These are phyloP conservation scores for Sordariomycetes sp. DNA, from an alignment of 2,329 filamentous ascomycete species.

Conservation along the genomic window DNA sequence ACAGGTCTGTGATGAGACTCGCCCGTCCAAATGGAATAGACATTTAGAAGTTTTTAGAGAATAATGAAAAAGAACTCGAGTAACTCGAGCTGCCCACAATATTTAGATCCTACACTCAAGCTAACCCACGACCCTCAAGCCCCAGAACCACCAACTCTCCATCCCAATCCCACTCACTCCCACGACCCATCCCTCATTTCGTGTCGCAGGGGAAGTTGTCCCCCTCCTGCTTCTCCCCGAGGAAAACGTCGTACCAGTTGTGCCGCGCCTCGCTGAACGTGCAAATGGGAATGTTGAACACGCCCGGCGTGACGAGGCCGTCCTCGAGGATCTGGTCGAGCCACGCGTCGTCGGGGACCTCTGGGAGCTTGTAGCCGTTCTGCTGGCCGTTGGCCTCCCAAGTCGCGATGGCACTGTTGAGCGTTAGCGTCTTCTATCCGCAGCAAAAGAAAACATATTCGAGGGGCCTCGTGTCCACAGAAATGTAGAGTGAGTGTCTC, in stretches of 20 bases:
- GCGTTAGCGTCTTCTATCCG: not conserved
- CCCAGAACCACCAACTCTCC: too few species aligned
- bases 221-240: not conserved
- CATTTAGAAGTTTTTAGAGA: too few species aligned
- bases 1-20: too few species aligned
- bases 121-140: too few species aligned
- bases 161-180: too few species aligned
- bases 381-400: not conserved
- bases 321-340: not conserved
- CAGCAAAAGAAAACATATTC: too few species aligned
- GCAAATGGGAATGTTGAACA: not conserved
- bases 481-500: not conserved
- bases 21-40: too few species aligned
- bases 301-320: not conserved
- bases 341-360: not conserved
- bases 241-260: not conserved
- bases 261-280: not conserved
- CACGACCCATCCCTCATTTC: too few species aligned
- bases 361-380: not conserved
- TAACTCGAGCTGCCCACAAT: too few species aligned
- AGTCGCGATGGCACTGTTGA: not conserved
- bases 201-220: not conserved
- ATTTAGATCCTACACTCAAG: too few species aligned
- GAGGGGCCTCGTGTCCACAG: too few species aligned
- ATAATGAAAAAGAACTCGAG: too few species aligned